phyloP scores from a whole-genome alignment of 139 green algal species.

The Tetratostichococcus sp. region DNA sequence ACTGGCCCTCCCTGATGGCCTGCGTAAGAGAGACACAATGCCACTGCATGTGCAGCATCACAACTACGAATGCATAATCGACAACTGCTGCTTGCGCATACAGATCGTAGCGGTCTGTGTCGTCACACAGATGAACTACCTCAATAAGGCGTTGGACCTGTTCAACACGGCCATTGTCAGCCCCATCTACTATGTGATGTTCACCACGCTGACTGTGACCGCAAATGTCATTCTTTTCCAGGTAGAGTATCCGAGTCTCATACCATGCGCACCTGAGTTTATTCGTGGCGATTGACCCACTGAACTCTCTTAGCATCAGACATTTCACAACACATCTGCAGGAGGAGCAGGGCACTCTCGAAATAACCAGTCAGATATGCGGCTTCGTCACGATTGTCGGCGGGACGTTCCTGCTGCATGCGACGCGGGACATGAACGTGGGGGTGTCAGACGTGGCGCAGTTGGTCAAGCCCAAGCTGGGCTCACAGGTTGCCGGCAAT shows the following conservation, averaged over 20 bases:
- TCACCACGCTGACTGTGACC: slow-evolving; percentile 88
- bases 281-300: no score
- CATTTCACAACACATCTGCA: slow-evolving; percentile 22
- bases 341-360: slow-evolving; percentile 56
- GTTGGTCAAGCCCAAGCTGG: neutral
- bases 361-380: slow-evolving; percentile 73
- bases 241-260: slow-evolving; percentile 21
- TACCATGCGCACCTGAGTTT: no score
- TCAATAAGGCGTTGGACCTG: slow-evolving; percentile 95
- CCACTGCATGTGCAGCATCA: no score
- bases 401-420: slow-evolving; percentile 91
- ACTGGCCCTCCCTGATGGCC: neutral
- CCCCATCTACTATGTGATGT: slow-evolving; percentile 99
- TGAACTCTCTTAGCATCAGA: no score
- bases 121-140: slow-evolving; percentile 95
- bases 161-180: slow-evolving; percentile 98
- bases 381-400: slow-evolving; percentile 94
- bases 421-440: slow-evolving; percentile 77
- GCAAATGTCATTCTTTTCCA: slow-evolving; percentile 74
- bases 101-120: slow-evolving; percentile 80
- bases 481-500: neutral
- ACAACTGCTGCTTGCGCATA: neutral
- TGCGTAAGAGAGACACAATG: no score
- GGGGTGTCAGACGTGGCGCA: slow-evolving; percentile 1
- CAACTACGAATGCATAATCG: no score